Evolutionary conservation across 2,329 filamentous ascomycete species (phyloP), one percentile per base, ranked within the genome.

Genomic region (Xylariaceae sp.): DNA sequence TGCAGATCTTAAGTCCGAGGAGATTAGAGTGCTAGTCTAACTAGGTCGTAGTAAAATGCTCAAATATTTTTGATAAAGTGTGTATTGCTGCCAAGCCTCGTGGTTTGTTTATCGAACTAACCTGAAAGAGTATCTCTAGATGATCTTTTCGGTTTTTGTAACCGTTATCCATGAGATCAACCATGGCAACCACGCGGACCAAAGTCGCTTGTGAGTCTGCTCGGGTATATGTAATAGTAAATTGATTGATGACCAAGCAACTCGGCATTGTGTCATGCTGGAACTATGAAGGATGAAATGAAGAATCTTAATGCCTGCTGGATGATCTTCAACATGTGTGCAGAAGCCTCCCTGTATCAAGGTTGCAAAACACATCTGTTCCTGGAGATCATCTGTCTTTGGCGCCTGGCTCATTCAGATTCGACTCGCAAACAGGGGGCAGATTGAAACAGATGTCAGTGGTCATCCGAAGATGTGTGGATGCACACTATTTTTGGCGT

Each of bases 401-500:
- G n/a, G n/a, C n/a, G n/a, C n/a, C n/a, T n/a, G n/a, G n/a, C n/a
- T n/a, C n/a, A n/a, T n/a, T n/a, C n/a, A n/a, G n/a, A n/a, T n/a
- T 54, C 55, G 49, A 57, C 58, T 43, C 54, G 50, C 54, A 57
- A 53, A 46, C 54, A 51, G 53, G 52, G 37, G 47, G 40, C 55
- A 60, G 53, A 55, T 52, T 55, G 54, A 49, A 57, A 55, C 52
- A 54, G 37, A 54, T 49, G 50, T n/a, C 48, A 55, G 53, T 55
- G 49, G 52, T 61, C 57, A 60, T 61, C 61, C 58, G 59, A 61
- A 61, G 54, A 57, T 52, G 61, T 58, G 55, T 56, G 52, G 55
- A 50, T 56, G 53, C 55, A 55, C 53, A 46, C 53, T 54, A 49
- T 52, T 53, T 52, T 51, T 55, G 55, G 52, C 52, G 53, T 54